These are phyloP conservation scores for Mrakia gelida DNA, from an alignment of 768 basidiomycete genomes.

Conservation along the genomic window DNA sequence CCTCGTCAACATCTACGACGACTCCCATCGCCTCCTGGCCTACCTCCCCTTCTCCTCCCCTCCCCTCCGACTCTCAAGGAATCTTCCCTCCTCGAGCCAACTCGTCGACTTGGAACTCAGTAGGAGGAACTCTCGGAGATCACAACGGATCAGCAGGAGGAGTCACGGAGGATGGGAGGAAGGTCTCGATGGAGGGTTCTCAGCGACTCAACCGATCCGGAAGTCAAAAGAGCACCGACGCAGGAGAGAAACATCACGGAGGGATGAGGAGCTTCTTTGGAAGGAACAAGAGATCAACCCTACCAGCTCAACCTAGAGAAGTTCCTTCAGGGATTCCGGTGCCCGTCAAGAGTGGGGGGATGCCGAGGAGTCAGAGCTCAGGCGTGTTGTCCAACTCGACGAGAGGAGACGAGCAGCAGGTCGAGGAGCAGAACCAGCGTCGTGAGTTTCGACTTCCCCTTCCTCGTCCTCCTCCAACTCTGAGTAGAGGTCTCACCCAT, in stretches of 20 bases:
- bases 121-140: not conserved
- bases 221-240: not conserved
- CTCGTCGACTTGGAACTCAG: not conserved
- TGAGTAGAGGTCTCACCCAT: no score
- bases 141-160: not conserved
- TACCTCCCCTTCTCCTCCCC: constrained; percentile 1
- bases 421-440: not conserved
- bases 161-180: not conserved
- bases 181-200: not conserved
- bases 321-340: not conserved
- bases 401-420: not conserved
- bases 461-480: not conserved
- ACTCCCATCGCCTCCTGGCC: constrained; percentile 6
- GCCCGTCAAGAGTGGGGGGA: not conserved
- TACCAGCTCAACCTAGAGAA: not conserved
- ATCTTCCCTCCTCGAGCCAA: not conserved
- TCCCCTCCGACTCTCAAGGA: constrained; percentile 5
- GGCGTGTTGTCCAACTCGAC: not conserved
- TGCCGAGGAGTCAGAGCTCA: constrained; percentile 13
- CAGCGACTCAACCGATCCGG: not conserved
- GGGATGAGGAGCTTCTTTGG: constrained; percentile 5
- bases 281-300: constrained; percentile 5
- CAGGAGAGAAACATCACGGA: not conserved
- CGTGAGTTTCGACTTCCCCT: not conserved
- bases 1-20: no score